A percentile compares a stretch with the other conserved stretches of the same genome.
phyloP scores from a whole-genome alignment of 495 filamentous ascomycete genomes.

The Talaromyces thailandensis region DNA sequence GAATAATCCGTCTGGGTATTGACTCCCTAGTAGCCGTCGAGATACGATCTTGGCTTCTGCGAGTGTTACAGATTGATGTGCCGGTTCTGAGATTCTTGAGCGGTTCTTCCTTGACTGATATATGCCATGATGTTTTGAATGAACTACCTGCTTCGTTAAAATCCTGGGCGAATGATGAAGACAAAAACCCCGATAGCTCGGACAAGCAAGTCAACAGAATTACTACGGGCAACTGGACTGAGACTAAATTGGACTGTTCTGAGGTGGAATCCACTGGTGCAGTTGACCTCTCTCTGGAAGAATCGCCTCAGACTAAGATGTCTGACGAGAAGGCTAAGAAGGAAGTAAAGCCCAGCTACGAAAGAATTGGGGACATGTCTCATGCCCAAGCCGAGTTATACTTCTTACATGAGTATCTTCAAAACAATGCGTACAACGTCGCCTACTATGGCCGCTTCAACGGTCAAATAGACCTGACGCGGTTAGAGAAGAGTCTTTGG shows the following conservation, averaged over 20 bases:
- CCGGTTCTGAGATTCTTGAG: constrained; percentile 44
- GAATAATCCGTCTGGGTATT: constrained; percentile 15
- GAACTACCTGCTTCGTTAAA: neutral
- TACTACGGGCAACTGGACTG: neutral
- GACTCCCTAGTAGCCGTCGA: constrained; percentile 29
- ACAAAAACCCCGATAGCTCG: neutral
- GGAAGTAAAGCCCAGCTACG: neutral
- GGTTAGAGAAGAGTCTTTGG: constrained; percentile 19
- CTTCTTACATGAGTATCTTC: neutral
- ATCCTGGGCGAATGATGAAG: neutral
- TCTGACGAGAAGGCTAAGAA: neutral
- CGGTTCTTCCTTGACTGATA: constrained; percentile 15
- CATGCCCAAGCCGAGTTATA: neutral
- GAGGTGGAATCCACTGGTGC: neutral
- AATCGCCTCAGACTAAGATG: neutral
- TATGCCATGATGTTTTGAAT: neutral
- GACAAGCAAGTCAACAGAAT: neutral
- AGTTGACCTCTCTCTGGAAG: neutral
- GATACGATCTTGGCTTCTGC: constrained; percentile 26
- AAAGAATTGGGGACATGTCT: constrained; percentile 1
- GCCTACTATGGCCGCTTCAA: neutral
- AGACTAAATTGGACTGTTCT: neutral
- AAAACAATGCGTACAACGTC: neutral
- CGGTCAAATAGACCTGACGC: constrained; percentile 9
- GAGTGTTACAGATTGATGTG: constrained; percentile 29